Conservation (phyloP, 2,329 filamentous ascomycete genomes). For the Lachnellula arida region DNA sequence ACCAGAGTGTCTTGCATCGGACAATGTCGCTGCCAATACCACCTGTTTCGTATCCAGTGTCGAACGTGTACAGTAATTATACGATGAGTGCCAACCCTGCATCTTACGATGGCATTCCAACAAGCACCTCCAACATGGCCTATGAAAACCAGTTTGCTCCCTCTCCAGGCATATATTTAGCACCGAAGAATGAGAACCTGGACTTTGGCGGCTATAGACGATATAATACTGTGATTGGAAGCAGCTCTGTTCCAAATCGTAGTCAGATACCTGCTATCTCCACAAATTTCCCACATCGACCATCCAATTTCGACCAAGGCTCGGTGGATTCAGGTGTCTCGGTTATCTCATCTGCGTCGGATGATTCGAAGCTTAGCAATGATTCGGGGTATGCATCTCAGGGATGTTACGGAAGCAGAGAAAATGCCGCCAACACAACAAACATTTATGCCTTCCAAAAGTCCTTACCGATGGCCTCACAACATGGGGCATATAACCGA, state of each 20-base stretch:
- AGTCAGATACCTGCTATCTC: constrained; percentile 18
- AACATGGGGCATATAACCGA: constrained; percentile 20
- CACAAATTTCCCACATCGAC: constrained; percentile 20
- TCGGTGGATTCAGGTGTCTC: constrained; percentile 25
- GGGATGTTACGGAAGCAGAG: constrained; percentile 20
- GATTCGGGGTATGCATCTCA: constrained; percentile 28
- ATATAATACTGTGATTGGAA: constrained; percentile 23
- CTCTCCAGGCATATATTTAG: constrained; percentile 21
- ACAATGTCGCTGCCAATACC: constrained; percentile 28
- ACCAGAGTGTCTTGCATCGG: constrained; percentile 26
- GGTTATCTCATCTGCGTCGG: constrained; percentile 20
- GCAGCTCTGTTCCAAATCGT: constrained; percentile 16
- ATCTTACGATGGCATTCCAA: constrained; percentile 21
- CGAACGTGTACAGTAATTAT: constrained; percentile 20
- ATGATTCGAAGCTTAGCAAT: constrained; percentile 24
- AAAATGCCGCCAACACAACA: constrained; percentile 11
- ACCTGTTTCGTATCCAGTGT: constrained; percentile 20
- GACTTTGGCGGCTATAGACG: constrained; percentile 20
- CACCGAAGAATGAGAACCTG: constrained; percentile 23
- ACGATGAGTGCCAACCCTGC: constrained; percentile 12
- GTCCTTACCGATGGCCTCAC: constrained; percentile 23
- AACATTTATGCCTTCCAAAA: constrained; percentile 21
- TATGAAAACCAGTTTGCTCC: constrained; percentile 22
- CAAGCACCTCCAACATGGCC: constrained; percentile 8
- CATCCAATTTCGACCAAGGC: constrained; percentile 24